Conservation (phyloP, 495 filamentous ascomycete species). For the Thermochaetoides thermophila region DNA sequence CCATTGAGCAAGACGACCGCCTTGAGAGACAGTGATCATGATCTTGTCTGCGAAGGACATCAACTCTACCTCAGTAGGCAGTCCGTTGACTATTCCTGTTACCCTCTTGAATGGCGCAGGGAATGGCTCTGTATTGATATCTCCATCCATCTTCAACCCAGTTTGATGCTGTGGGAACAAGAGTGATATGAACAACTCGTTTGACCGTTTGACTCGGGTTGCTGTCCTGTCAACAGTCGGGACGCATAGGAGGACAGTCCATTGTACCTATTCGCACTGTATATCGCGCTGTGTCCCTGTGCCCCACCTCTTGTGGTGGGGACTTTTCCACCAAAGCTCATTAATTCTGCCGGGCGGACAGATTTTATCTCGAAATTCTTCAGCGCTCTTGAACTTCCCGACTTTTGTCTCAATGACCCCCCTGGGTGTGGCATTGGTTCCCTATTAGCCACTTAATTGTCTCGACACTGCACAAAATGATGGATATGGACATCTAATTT, state of each 20-base stretch:
- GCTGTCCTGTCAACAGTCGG: too few species aligned
- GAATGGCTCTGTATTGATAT: slow-evolving; percentile 37
- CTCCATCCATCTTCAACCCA: slow-evolving; percentile 10
- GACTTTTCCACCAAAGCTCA: slow-evolving; percentile 7
- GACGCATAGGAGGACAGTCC: too few species aligned
- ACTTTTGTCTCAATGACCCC: too few species aligned
- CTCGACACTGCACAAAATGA: too few species aligned
- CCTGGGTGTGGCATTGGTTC: too few species aligned
- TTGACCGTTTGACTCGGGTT: too few species aligned
- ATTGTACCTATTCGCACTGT: slow-evolving; percentile 6
- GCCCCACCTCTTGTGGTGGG: slow-evolving; percentile 3
- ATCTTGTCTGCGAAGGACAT: slow-evolving; percentile 83
- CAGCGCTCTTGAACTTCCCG: background rate
- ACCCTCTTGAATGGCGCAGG: slow-evolving; percentile 61
- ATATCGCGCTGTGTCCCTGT: background rate
- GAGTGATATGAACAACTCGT: too few species aligned
- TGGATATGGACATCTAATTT: too few species aligned
- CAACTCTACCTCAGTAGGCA: slow-evolving; percentile 54
- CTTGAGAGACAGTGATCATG: slow-evolving; percentile 75
- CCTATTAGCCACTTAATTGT: too few species aligned
- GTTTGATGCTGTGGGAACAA: background rate
- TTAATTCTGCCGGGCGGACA: slow-evolving; percentile 35
- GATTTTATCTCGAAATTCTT: slow-evolving; percentile 16
- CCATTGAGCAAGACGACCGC: slow-evolving; percentile 82
- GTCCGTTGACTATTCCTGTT: slow-evolving; percentile 46